Base-by-base conservation (phyloP, 2,329 filamentous ascomycete species). In the Albifimbria verrucaria region DNA sequence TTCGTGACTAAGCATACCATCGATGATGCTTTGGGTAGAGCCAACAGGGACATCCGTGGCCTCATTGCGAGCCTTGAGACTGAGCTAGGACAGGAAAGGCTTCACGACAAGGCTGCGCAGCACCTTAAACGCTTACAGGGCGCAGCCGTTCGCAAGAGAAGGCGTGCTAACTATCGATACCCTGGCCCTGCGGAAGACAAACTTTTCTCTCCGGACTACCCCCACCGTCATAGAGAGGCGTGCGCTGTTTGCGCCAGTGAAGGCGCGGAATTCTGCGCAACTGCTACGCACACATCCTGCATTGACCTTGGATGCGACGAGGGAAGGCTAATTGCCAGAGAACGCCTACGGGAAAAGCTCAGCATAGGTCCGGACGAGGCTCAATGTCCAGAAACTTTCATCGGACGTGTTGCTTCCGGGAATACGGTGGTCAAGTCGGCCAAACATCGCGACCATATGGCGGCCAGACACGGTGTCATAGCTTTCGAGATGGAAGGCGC, bases 351-450 rank as follows among this genome's bases (percentile, higher is more conserved):
- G 11, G 32, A 39, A 15, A 39, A 39, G 11, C 5, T 17, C 4
- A n/a, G 32, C 4, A 4, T 39, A 4, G 12, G 4, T 39, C 23
- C 53, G 1, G 50, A 51, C 1, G 46, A 43, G 7, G 51, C 52
- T 17, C 50, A 56, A 68, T 3, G 49, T 66, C 26, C 64, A 67
- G 49, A 68, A 63, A 54, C 75, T 0, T 68, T 72, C 49, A 61
- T 75, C 22, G 73, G 74, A 1, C 55, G 55, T 1, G 62, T 76
- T 9, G 73, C 63, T 2, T 74, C 72, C 1, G 70, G 65, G 15
- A 66, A 76, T 42, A 62, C 61, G 7, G 69, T 77, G 3, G 71
- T 77, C 56, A 74, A 71, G 48, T 69, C 68, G 7, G 68, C 64
- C 4, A 43, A 57, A 17, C 52, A 65, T 6, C 65, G 73, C 11